These are phyloP conservation scores for Euryodendron excelsum DNA, from an alignment of 148 eudicot species.

Conservation along the genomic window DNA sequence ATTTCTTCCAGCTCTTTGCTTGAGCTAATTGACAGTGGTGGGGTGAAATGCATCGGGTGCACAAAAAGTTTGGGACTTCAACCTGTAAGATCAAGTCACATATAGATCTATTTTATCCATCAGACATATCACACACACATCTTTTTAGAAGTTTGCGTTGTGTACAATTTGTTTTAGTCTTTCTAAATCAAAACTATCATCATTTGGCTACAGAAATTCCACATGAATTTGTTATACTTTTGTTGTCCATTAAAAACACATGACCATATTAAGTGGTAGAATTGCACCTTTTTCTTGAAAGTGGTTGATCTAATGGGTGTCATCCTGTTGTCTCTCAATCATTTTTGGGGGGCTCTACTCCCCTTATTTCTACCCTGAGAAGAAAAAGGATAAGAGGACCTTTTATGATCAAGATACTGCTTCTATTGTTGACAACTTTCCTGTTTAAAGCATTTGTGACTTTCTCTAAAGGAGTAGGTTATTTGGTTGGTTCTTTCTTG, in stretches of 20 bases:
- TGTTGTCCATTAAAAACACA: neutral
- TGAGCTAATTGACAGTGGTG: slow-evolving; percentile 82
- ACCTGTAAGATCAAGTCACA: slow-evolving; percentile 50
- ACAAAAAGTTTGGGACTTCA: slow-evolving; percentile 33
- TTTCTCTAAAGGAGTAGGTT: neutral
- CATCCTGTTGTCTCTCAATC: neutral
- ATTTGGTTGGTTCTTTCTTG: slow-evolving; percentile 2
- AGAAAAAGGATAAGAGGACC: neutral
- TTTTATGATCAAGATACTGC: slow-evolving; percentile 5
- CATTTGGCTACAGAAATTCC: neutral
- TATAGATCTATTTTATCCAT: neutral
- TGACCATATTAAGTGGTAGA: neutral
- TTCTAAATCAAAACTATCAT: neutral
- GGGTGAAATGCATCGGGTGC: slow-evolving; percentile 74
- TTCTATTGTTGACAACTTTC: neutral
- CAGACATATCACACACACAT: neutral
- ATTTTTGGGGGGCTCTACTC: neutral
- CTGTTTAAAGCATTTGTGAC: neutral
- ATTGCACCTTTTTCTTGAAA: neutral
- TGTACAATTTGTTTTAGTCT: neutral
- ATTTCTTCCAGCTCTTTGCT: slow-evolving; percentile 77
- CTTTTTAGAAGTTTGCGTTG: neutral
- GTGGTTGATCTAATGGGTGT: neutral
- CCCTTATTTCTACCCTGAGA: neutral
- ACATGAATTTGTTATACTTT: neutral